Base-by-base conservation (phyloP, 1,139 yeast genomes). In the Geotrichum citri-aurantii region DNA sequence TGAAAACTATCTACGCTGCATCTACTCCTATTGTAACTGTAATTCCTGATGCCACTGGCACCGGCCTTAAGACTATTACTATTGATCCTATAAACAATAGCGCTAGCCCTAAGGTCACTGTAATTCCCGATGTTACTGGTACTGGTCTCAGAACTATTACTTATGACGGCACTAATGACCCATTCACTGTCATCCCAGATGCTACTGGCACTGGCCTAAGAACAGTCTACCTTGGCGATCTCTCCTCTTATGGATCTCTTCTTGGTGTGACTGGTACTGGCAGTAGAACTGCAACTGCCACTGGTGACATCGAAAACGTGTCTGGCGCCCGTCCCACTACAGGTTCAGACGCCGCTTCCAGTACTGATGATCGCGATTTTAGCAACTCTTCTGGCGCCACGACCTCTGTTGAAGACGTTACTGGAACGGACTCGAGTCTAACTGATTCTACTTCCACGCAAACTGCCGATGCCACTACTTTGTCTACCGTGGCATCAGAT, bases 301-400 rank as follows among this genome's bases (percentile, higher is more conserved):
- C 50, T 26, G 19, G 50, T 23, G 19, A 19, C 12, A n/a, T 50
- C 4, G 47, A 31, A 10, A 33, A 50, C 12, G 47, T 33, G 3
- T 29, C 47, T 33, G 54, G 52, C 33, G 42, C 40, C 24, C 31
- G 23, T 48, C 57, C 53, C 17, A 49, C 57, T 6, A 11, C 27
- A 14, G 27, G 44, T 19, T 26, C 48, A 33, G 40, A 42, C 2
- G 37, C 37, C 19, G 46, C 58, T 42, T 19, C 51, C 24, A 54
- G 37, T 5, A 29, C 58, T 11, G 54, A 47, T 17, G 49, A 49
- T 42, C 26, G 50, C 21, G 50, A 11, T 19, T 31, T 31, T 14
- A 52, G 11, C 31, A 11, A 37, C 53, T 12, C 29, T 17, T 26
- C 57, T 42, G 49, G 27, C 17, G 44, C 23, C 7, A 37, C 46